A percentile compares a stretch with the other conserved stretches of the same genome.
Conservation (phyloP, 2,329 filamentous ascomycete genomes). For the Epichloe typhina region DNA sequence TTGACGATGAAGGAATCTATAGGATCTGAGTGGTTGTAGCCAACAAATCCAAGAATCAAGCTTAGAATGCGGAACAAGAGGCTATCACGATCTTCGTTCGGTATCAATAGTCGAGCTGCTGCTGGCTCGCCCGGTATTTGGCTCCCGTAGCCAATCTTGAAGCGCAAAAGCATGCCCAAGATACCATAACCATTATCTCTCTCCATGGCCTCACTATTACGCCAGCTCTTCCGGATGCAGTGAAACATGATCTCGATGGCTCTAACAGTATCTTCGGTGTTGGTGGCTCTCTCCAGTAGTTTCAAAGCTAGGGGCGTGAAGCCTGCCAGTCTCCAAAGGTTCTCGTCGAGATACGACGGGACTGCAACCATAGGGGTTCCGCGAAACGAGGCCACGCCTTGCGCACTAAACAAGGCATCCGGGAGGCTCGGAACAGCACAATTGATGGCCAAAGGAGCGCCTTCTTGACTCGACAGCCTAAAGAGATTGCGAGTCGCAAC, state of each 20-base stretch:
- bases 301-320: conserved; percentile 78
- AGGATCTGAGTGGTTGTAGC: conserved; percentile 68
- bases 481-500: conserved; percentile 50
- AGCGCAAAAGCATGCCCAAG: conserved; percentile 67
- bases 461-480: conserved; percentile 28
- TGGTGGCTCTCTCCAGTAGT: conserved; percentile 64
- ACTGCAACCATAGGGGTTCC: conserved; percentile 71
- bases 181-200: conserved; percentile 88
- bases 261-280: conserved; percentile 56
- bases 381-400: conserved; percentile 70
- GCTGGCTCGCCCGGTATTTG: conserved; percentile 16
- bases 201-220: conserved; percentile 97
- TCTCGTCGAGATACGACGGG: conserved; percentile 79
- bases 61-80: conserved; percentile 54
- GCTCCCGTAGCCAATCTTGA: conserved; percentile 54
- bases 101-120: conserved; percentile 29
- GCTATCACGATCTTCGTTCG: conserved; percentile 39
- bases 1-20: conserved; percentile 91
- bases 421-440: conserved; percentile 77
- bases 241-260: conserved; percentile 76
- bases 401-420: conserved; percentile 68
- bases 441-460: conserved; percentile 74
- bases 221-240: conserved; percentile 82
- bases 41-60: conserved; percentile 72
- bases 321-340: conserved; percentile 84